These are phyloP conservation scores for Clarireedia paspali DNA, from an alignment of 2,329 filamentous ascomycete species.

Conservation along the genomic window DNA sequence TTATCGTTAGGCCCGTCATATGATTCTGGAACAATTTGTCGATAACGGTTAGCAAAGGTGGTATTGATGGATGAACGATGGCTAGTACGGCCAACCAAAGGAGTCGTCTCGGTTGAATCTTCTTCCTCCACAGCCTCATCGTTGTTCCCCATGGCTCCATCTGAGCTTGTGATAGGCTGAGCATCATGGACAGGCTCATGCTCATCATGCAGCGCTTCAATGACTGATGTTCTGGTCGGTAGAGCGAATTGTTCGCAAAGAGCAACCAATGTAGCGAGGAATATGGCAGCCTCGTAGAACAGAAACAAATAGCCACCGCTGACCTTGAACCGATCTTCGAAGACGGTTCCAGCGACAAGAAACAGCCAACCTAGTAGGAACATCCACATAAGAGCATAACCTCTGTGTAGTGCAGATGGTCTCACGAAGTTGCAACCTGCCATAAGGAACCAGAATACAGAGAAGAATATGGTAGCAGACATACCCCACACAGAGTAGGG, in stretches of 20 bases:
- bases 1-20: constrained; percentile 23
- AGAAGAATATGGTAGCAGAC: constrained; percentile 75
- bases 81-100: constrained; percentile 39
- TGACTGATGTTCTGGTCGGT: constrained; percentile 63
- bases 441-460: constrained; percentile 74
- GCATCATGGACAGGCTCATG: constrained; percentile 32
- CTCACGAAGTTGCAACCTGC: constrained; percentile 70
- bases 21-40: constrained; percentile 22
- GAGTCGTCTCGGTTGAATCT: constrained; percentile 43
- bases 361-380: constrained; percentile 67
- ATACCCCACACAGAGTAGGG: constrained; percentile 83
- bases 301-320: constrained; percentile 74
- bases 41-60: constrained; percentile 48
- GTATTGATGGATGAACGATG: constrained; percentile 45
- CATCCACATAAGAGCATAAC: constrained; percentile 78
- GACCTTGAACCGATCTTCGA: constrained; percentile 66
- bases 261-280: constrained; percentile 65
- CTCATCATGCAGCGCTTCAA: constrained; percentile 46
- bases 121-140: constrained; percentile 26
- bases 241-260: constrained; percentile 76
- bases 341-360: constrained; percentile 64
- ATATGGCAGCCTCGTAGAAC: constrained; percentile 70
- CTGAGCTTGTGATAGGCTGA: constrained; percentile 26
- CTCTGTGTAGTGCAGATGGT: constrained; percentile 78
- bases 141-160: constrained; percentile 31